Evolutionary conservation across 257 asterid species (phyloP).

Genomic region (Avicennia marina): DNA sequence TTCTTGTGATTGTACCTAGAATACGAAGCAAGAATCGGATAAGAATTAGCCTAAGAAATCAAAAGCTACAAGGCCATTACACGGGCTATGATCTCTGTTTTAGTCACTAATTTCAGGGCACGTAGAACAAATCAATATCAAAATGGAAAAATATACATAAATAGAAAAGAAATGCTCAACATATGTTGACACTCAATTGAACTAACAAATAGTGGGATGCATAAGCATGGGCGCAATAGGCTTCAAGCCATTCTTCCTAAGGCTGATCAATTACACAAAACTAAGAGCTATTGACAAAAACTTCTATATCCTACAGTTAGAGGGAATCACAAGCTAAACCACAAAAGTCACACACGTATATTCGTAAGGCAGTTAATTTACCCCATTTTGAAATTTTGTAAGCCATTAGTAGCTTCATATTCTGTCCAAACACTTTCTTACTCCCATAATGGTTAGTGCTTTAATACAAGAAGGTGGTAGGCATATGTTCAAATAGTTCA

Average conservation of each 20-base stretch:
- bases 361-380: too few species aligned
- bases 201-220: background rate
- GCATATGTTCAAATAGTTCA: background rate
- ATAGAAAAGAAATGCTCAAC: background rate
- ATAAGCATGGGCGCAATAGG: too few species aligned
- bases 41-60: slow-evolving; percentile 40
- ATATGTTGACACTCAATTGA: background rate
- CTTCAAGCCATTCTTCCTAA: too few species aligned
- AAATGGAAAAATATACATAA: background rate
- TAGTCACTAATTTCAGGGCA: slow-evolving; percentile 8
- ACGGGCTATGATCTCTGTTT: slow-evolving; percentile 13
- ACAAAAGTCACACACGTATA: background rate
- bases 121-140: slow-evolving; percentile 12
- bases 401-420: background rate
- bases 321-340: background rate
- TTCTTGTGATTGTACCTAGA: slow-evolving; percentile 89
- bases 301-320: background rate
- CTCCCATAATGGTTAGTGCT: too few species aligned
- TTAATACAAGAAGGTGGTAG: background rate
- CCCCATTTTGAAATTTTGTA: background rate
- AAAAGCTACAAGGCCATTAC: slow-evolving; percentile 25
- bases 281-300: background rate
- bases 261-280: background rate
- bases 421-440: background rate
- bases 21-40: too few species aligned